Conservation (phyloP, 306 rosid species). For the Albizia julibrissin region DNA sequence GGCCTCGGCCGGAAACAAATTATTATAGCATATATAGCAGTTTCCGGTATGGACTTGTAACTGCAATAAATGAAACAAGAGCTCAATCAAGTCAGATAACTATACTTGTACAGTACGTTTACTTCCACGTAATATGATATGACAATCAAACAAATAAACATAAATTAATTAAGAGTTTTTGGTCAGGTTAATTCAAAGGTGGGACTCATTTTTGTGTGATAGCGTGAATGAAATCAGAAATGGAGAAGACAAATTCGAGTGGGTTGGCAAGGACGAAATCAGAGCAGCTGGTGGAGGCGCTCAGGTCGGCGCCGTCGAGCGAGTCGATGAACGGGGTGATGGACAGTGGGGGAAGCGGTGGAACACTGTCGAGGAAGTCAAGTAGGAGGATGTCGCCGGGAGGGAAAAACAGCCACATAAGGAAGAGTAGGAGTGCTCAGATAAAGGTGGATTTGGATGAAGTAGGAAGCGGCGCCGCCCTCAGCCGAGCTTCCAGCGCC, state of each 20-base stretch:
- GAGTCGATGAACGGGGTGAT: constrained; percentile 24
- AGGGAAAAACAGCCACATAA: constrained; percentile 65
- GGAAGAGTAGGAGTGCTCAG: constrained; percentile 89
- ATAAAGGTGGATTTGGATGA: constrained; percentile 80
- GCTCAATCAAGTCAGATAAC: background rate
- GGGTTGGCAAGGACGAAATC: constrained; percentile 70
- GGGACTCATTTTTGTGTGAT: background rate
- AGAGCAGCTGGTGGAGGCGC: constrained; percentile 64
- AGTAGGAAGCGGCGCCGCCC: constrained; percentile 77
- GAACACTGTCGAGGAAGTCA: constrained; percentile 56
- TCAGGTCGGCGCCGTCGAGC: constrained; percentile 47
- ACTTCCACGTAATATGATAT: background rate
- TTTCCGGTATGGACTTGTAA: background rate
- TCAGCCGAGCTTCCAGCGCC: constrained; percentile 95
- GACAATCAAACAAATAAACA: background rate
- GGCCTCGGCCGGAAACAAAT: background rate
- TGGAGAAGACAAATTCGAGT: constrained; percentile 58
- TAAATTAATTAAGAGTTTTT: background rate
- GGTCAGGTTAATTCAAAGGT: background rate
- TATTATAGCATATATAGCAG: background rate
- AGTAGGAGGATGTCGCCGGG: constrained; percentile 64
- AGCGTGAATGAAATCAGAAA: constrained; percentile 7
- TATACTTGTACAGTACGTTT: background rate
- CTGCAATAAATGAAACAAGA: background rate
- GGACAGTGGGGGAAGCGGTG: constrained; percentile 32